Base-by-base conservation (phyloP, 129 eudicot genomes). In the Scalesia atractyloides region DNA sequence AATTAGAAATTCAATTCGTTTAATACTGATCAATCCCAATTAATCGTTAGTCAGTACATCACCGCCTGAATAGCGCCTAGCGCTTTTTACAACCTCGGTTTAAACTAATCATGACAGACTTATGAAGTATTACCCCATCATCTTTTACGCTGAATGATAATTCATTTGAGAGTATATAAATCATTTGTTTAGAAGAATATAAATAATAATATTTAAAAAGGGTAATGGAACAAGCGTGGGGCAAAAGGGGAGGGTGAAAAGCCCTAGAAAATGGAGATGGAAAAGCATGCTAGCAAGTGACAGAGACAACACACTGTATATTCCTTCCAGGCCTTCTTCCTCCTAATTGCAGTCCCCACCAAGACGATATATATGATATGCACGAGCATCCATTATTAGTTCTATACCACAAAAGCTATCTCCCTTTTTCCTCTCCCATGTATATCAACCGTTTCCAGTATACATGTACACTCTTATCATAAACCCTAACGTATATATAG, bases 181-280 rank as follows among this genome's bases (percentile, higher is more conserved):
- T 37, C 43, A 37, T 37, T 41, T 41, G 58, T n/a, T 5, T 52
- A 52, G 58, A 24, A 58, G 64, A 22, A 11, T 22, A 4, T 24
- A 58, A 58, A 11, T 20, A 20, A 22, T 17, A 52, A 52, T 20
- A 20, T 20, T 20, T 57, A 3, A 18, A 54, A 54, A 54, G 61
- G 13, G 33, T 18, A 24, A 60, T 30, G 68, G 68, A 37, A 36
- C 15, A 63, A 63, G 68, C 49, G 50, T 63, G 68, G 68, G 68
- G 68, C 26, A 8, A 63, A 37, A 36, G 26, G 49, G 65, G 10
- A 26, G 43, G 20, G 46, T 10, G 46, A 63, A 63, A 63, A 36
- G 49, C 49, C 68, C 68, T 63, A 63, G 68, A 63, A 63, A 63
- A 63, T 37, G 68, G 68, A 63, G 48, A 63, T 7, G 43, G 24